These are phyloP conservation scores for Pulveroboletus sp. DNA, from an alignment of 768 basidiomycete genomes.

Conservation along the genomic window DNA sequence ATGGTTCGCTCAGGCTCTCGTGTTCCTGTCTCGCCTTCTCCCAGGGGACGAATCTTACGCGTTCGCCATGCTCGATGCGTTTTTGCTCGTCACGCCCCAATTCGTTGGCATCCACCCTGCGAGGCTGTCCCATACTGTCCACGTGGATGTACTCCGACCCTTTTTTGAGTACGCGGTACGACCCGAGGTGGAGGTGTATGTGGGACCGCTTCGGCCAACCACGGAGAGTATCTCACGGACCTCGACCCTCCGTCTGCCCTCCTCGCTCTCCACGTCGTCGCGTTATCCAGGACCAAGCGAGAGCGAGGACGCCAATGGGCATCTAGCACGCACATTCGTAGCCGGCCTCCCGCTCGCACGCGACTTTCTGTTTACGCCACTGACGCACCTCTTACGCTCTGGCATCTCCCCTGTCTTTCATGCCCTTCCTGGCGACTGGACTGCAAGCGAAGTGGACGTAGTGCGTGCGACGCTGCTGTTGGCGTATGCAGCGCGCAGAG, in stretches of 20 bases:
- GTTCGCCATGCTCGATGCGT: slow-evolving; percentile 32
- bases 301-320: background rate
- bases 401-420: slow-evolving; percentile 68
- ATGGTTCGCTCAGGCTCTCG: slow-evolving; percentile 65
- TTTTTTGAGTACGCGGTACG: slow-evolving; percentile 51
- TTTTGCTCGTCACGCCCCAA: slow-evolving; percentile 15
- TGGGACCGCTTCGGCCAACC: slow-evolving; percentile 49
- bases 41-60: slow-evolving; percentile 75
- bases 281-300: background rate
- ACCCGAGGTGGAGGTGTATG: slow-evolving; percentile 35
- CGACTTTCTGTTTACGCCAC: slow-evolving; percentile 66
- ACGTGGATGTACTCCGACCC: slow-evolving; percentile 34
- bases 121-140: slow-evolving; percentile 30
- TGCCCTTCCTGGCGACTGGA: slow-evolving; percentile 64
- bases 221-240: slow-evolving; percentile 51
- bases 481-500: slow-evolving; percentile 44
- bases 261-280: background rate
- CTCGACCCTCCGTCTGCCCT: slow-evolving; percentile 49
- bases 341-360: slow-evolving; percentile 43
- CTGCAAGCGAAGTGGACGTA: slow-evolving; percentile 74
- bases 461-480: slow-evolving; percentile 65
- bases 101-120: slow-evolving; percentile 12
- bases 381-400: slow-evolving; percentile 80
- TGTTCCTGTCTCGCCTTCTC: slow-evolving; percentile 48
- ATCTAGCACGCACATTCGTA: background rate